Base-by-base conservation (phyloP, 2,329 filamentous ascomycete species). In the Blastomyces parvus region DNA sequence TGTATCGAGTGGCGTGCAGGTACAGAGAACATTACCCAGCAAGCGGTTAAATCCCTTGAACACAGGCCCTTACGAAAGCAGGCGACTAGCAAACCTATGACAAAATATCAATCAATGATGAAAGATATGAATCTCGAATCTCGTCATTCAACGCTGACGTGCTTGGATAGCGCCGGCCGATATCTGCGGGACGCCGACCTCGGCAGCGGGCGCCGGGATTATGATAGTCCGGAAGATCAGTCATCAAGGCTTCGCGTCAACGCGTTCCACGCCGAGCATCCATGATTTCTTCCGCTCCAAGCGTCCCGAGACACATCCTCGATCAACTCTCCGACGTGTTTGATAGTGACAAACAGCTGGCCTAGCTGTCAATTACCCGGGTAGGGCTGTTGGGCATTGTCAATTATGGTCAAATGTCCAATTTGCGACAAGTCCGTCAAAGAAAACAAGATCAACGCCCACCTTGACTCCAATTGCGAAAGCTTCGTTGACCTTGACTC, bases 381-480 rank as follows among this genome's bases (percentile, higher is more conserved):
- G 14, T 7, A 27, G 36, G 22, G 22, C n/a, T 27, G 38, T 27
- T 4, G 25, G 22, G 48, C 1, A 52, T 27, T 22, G 2, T 25
- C 48, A 30, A 52, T 19, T 62, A 78, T 78, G 79, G 87, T 93
- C 70, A 82, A 84, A 69, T 94, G 90, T 72, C 90, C 90, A 11
- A 88, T 90, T 67, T 95, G 90, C 79, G 81, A 84, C 71, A 87
- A 87, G 70, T 79, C 81, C 63, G 90, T 94, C 70, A 87, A 84
- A 67, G 78, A 87, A 67, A 79, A 80, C 71, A 84, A 88, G 68
- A 97, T 97, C 80, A 97, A 97, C 77, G 82, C 83, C 68, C 93
- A 97, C 76, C 86, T 97, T 72, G 94, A 97, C 78, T 93, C 90
- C 38, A 84, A 84, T 67, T 97, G 93, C 78, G 76, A 83, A 65